Evolutionary conservation across 148 eudicot genomes (phyloP), one percentile per base, ranked within the genome.

Genomic region (Rhododendron mucronatum): DNA sequence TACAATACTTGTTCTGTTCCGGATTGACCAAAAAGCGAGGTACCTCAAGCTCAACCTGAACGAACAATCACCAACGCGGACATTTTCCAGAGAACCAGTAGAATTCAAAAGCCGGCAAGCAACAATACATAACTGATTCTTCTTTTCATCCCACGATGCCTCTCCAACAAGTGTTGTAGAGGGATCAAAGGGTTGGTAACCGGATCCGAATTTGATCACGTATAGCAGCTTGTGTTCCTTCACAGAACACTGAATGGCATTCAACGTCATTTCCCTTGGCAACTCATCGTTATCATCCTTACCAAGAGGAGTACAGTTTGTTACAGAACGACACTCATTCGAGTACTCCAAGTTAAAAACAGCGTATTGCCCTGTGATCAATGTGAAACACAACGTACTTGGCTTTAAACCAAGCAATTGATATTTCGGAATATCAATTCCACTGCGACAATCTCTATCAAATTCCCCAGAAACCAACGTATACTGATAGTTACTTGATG

Each of bases 51-150:
- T 87, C 86, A 87, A 18, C 80, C 84, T 84, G 10, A 80, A 37
- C 6, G 89, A 87, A 59, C 89, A 87, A 50, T 87, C 86, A 67
- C 86, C 89, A 79, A 87, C 61, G 20, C 2, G 74, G 21, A 80
- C 86, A 53, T 57, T 53, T 1, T 61, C 73, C 73, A 9, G 11
- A 11, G 88, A 35, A 41, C 80, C 82, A 13, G 30, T 33, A 8
- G 37, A 14, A 18, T 41, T 50, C 80, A 71, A 80, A 65, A 87
- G 53, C 15, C 80, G 51, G 26, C 89, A 87, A 67, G 86, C 89
- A 20, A 80, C 71, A 1, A 87, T 41, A 9, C 55, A 71, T 28
- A 87, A 10, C 80, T 39, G 79, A n/a, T 80, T 69, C 83, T 51
- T 87, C 5, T 71, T 84, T 41, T 15, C 81, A 39, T 84, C 80